Base-by-base conservation (phyloP, 805 yeast species). In the Yarrowia sp. region DNA sequence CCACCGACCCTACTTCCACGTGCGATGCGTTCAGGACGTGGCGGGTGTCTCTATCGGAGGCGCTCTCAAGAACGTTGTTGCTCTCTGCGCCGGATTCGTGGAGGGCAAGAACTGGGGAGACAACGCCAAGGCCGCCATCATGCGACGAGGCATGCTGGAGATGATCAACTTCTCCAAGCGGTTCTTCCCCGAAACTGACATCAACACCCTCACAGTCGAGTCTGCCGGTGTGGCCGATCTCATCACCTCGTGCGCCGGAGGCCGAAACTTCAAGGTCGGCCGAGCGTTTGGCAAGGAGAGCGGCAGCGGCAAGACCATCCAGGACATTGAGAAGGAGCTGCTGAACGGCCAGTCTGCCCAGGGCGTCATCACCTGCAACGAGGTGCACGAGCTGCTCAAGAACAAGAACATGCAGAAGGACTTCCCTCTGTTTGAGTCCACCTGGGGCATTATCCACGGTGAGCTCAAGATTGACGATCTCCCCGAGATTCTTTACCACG, bases 21-120 rank as follows among this genome's bases (percentile, higher is more conserved):
- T 95, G 46, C 85, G 91, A 75, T 96, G 94, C 69, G 85, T 92
- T 69, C 87, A 87, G 69, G 99, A 95, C 78, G 96, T 94, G 68
- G 96, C 96, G 30, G 99, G 99, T 77, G 95, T 92, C 69, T 91
- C 97, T 2, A 86, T 95, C 70, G 96, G 97, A 52, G 99, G 99
- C 77, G 99, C 99, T 12, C 85, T 95, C 79, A 95, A 95, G 82
- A 95, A 95, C 80, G 91, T 95, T 66, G 94, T 94, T 70, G 99
- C 99, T 43, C 82, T 92, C 76, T 96, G 97, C 71, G 97, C 96
- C 70, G 99, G 99, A 68, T 91, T 95, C 76, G 98, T 94, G 70
- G 97, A 92, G 79, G 99, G 99, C 74, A 84, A 91, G 71, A 97
- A 96, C 71, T 95, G 99, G 99, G 99, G 99, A 79, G 97, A 92